phyloP scores from a whole-genome alignment of 2,329 filamentous ascomycete genomes.

The Dothistroma pini region DNA sequence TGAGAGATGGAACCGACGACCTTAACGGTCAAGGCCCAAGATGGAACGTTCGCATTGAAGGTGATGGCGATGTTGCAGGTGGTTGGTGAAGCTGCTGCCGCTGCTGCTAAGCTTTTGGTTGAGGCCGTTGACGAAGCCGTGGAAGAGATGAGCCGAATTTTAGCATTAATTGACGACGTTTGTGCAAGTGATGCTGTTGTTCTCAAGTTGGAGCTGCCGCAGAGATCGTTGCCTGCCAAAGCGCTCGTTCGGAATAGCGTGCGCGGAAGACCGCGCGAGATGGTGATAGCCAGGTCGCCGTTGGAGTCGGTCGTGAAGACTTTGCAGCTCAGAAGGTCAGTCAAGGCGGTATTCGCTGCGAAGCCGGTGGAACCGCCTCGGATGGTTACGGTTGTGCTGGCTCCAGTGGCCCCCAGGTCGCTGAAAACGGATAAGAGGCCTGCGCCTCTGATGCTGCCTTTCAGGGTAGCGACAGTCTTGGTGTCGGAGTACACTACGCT shows the following conservation, averaged over 20 bases:
- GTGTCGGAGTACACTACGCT: slow-evolving; percentile 29
- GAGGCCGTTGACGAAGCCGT: slow-evolving; percentile 1
- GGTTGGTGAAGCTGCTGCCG: slow-evolving; percentile 13
- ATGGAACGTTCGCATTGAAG: slow-evolving; percentile 59
- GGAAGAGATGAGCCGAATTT: background rate
- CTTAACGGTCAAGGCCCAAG: slow-evolving; percentile 61
- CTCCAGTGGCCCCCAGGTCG: slow-evolving; percentile 8
- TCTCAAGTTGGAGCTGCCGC: slow-evolving; percentile 21
- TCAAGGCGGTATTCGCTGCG: slow-evolving; percentile 14
- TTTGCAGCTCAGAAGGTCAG: slow-evolving; percentile 46
- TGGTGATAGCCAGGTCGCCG: slow-evolving; percentile 44
- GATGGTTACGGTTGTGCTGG: slow-evolving; percentile 8
- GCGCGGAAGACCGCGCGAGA: slow-evolving; percentile 43
- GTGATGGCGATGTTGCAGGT: slow-evolving; percentile 52
- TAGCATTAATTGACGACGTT: background rate
- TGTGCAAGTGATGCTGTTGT: background rate
- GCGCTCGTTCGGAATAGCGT: slow-evolving; percentile 40
- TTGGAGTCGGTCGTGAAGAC: slow-evolving; percentile 40
- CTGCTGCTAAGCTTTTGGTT: slow-evolving; percentile 8
- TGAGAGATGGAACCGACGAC: slow-evolving; percentile 56
- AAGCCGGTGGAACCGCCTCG: slow-evolving; percentile 12
- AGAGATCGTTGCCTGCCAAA: slow-evolving; percentile 39
- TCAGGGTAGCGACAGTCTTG: slow-evolving; percentile 18
- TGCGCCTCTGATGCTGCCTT: slow-evolving; percentile 7
- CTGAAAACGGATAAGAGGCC: slow-evolving; percentile 20